Evolutionary conservation across 768 basidiomycete species (phyloP), one percentile per base, ranked within the genome.

Genomic region (Boletus tomentosulus): DNA sequence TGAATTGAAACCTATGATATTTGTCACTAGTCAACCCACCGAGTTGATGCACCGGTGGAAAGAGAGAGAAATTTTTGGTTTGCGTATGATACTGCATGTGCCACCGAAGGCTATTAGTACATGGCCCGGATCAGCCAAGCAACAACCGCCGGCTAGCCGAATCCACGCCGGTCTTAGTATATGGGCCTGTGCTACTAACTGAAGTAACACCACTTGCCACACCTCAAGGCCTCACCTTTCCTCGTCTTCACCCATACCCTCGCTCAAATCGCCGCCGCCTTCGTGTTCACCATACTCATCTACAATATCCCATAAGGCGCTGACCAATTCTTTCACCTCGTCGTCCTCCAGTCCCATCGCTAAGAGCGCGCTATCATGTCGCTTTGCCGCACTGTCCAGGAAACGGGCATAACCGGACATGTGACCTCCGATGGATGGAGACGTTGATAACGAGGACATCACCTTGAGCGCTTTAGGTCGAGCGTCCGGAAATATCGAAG

Each of bases 291-390:
- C 73, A 46, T 72, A 75, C 16, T 53, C 66, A 54, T 85, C 84
- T 46, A 78, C 76, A 28, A 86, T 68, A 19, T 74, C 77, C 85
- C 86, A 86, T 45, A 87, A 61, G 38, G 78, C 77, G 57, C 81
- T 79, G 15, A 67, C 74, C 33, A 87, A 65, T 48, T 85, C 85
- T 51, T 63, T 75, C 50, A 85, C 59, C 4, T 85, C 85, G 55
- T 87, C 87, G 4, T 65, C 56, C 51, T 83, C 78, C 19, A 82
- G 48, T n/a, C 75, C 77, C 51, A 73, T 65, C 28, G 63, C 54
- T 5, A 62, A 58, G 16, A 74, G 63, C 22, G 70, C 66, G 34
- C 66, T 65, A 38, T 71, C 63, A 16, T 70, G 76, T 45, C 73
- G 75, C 50, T 74, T 72, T 3, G 74, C 65, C 48, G 75, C 76